Evolutionary conservation across 1,284 basidiomycete genomes (phyloP).

Genomic region (Apiotrichum laibachii): DNA sequence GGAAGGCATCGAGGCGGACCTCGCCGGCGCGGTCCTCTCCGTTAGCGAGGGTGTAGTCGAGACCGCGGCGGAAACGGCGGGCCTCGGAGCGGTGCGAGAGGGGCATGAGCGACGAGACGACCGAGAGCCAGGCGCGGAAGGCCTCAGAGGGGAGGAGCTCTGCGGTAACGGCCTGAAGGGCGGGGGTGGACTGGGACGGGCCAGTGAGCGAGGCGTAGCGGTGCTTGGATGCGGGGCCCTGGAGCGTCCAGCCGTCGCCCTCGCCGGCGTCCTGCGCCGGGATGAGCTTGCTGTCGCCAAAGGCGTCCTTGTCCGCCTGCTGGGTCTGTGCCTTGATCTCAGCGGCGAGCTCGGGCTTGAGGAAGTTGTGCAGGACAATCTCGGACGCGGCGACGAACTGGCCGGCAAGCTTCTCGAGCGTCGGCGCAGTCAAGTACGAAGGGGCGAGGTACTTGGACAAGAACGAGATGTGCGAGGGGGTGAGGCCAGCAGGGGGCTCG

Average conservation of each 20-base stretch:
- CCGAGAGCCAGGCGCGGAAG: conserved; percentile 85
- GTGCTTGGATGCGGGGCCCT: conserved; percentile 91
- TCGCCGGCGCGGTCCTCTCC: conserved; percentile 70
- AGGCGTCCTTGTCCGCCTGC: conserved; percentile 65
- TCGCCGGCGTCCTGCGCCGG: conserved; percentile 61
- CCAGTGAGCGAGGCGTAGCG: conserved; percentile 70
- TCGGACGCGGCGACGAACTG: conserved; percentile 87
- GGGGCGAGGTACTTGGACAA: conserved; percentile 82
- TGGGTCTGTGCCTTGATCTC: conserved; percentile 66
- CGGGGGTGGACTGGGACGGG: conserved; percentile 39
- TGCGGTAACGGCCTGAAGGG: conserved; percentile 61
- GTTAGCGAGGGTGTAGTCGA: conserved; percentile 93
- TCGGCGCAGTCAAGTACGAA: conserved; percentile 78
- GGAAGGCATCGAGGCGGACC: conserved; percentile 77
- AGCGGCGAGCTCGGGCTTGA: conserved; percentile 64
- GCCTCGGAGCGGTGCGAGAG: conserved; percentile 71
- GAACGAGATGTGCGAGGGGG: conserved; percentile 64
- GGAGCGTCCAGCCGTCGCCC: conserved; percentile 65
- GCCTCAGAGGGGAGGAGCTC: conserved; percentile 76
- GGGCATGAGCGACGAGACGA: conserved; percentile 74
- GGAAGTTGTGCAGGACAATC: conserved; percentile 84
- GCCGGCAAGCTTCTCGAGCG: conserved; percentile 72
- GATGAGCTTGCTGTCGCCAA: conserved; percentile 48
- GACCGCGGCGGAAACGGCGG: conserved; percentile 82
- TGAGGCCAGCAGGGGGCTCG: conserved; percentile 56